A percentile compares a stretch with the other conserved stretches of the same genome.
phyloP scores from a whole-genome alignment of 352 stramenopile species.

The Pythium rhizo-oryzae region DNA sequence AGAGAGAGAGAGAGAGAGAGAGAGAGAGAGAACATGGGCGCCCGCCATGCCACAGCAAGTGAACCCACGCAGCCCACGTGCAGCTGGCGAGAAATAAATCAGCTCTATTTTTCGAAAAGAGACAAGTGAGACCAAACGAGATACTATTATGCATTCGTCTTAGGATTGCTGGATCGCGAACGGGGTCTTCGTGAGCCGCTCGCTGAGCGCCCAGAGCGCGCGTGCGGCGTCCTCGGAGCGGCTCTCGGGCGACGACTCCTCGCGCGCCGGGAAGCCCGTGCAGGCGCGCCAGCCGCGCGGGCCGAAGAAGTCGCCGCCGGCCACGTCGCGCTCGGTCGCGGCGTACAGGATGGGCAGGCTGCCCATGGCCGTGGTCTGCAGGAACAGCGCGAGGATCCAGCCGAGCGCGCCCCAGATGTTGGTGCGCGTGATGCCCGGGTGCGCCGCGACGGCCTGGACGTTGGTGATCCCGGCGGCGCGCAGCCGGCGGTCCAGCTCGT shows the following conservation, averaged over 20 bases:
- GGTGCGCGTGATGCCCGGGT: constrained; percentile 16
- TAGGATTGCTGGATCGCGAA: constrained; percentile 3
- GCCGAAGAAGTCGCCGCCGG: constrained; percentile 20
- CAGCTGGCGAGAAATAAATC: no score
- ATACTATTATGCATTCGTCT: no score
- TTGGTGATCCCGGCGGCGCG: constrained; percentile 28
- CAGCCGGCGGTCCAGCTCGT: constrained; percentile 50
- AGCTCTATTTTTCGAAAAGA: no score
- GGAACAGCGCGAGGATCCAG: not conserved
- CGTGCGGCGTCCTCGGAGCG: not conserved
- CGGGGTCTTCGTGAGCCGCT: constrained; percentile 6
- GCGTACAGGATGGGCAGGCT: constrained; percentile 20
- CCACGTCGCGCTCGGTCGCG: constrained; percentile 1
- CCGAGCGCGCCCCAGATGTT: constrained; percentile 6
- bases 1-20: no score
- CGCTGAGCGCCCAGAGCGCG: constrained; percentile 12
- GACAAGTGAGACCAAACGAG: no score
- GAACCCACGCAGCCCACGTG: no score
- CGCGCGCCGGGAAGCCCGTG: constrained; percentile 12
- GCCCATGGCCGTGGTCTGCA: constrained; percentile 15
- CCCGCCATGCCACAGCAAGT: no score
- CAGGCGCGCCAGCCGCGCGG: constrained; percentile 8
- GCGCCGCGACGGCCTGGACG: constrained; percentile 37
- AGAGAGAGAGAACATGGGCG: no score
- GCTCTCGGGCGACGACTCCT: constrained; percentile 2